Evolutionary conservation across 805 yeast genomes (phyloP).

Genomic region (Metschnikowia amazonensis): DNA sequence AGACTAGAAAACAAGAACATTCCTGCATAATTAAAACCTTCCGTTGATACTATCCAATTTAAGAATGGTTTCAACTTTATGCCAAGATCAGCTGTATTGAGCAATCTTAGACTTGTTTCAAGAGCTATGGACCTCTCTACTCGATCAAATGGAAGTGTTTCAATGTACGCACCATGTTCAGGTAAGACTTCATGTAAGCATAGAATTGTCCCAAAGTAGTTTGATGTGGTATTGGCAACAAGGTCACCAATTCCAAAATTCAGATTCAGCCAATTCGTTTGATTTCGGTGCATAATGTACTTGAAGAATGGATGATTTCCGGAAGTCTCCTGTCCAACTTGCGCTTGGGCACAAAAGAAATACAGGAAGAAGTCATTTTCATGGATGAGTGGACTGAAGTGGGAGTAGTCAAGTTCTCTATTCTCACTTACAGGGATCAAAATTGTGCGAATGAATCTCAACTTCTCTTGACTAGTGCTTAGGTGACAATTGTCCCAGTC

Average conservation of each 20-base stretch:
- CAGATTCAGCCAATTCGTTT: neutral
- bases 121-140: constrained; percentile 9
- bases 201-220: constrained; percentile 11
- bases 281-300: neutral
- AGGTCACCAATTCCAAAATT: constrained; percentile 5
- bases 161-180: neutral
- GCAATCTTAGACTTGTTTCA: neutral
- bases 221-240: constrained; percentile 6
- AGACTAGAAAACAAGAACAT: constrained; percentile 10
- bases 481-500: constrained; percentile 7
- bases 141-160: constrained; percentile 10
- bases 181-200: neutral
- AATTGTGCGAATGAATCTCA: constrained; percentile 15
- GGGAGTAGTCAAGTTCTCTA: neutral
- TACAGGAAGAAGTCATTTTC: constrained; percentile 13
- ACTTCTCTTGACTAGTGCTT: constrained; percentile 12
- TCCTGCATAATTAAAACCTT: constrained; percentile 11
- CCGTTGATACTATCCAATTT: constrained; percentile 14
- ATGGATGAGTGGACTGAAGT: constrained; percentile 7
- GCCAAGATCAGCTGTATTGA: constrained; percentile 3
- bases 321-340: neutral
- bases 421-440: constrained; percentile 7
- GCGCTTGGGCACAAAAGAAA: constrained; percentile 7
- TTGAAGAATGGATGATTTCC: neutral
- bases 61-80: constrained; percentile 4